Conservation (phyloP, 2,329 filamentous ascomycete genomes). For the Claviceps africana region DNA sequence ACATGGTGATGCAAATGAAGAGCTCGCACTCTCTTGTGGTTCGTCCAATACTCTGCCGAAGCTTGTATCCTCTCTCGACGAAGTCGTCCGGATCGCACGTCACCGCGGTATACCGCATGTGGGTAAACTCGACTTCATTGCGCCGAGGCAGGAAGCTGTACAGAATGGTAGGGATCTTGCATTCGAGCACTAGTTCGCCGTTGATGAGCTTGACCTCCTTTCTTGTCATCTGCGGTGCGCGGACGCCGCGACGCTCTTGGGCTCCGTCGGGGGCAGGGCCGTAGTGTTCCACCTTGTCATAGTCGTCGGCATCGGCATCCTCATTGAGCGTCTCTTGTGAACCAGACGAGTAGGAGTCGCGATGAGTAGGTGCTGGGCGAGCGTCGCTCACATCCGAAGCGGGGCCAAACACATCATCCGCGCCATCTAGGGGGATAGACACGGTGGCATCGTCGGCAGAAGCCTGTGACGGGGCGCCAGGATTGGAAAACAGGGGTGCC, state of each 20-base stretch:
- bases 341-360: constrained; percentile 40
- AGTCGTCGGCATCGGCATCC: constrained; percentile 17
- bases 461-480: constrained; percentile 32
- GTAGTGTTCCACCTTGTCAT: constrained; percentile 61
- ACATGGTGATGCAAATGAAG: constrained; percentile 97
- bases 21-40: constrained; percentile 84
- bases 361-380: constrained; percentile 35
- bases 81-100: constrained; percentile 96
- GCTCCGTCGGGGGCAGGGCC: constrained; percentile 76
- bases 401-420: constrained; percentile 64
- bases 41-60: constrained; percentile 77
- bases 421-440: constrained; percentile 51
- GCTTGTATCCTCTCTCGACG: constrained; percentile 72
- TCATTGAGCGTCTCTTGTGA: constrained; percentile 44
- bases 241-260: constrained; percentile 75
- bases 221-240: constrained; percentile 74
- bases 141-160: constrained; percentile 91
- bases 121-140: constrained; percentile 91
- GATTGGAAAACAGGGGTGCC: constrained; percentile 64
- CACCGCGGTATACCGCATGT: constrained; percentile 98
- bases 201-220: constrained; percentile 96
- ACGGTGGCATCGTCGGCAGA: constrained; percentile 57
- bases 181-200: constrained; percentile 91
- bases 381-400: constrained; percentile 39
- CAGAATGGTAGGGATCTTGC: constrained; percentile 96